These are phyloP conservation scores for Colletotrichum tofieldiae DNA, from an alignment of 2,329 filamentous ascomycete species.

Conservation along the genomic window DNA sequence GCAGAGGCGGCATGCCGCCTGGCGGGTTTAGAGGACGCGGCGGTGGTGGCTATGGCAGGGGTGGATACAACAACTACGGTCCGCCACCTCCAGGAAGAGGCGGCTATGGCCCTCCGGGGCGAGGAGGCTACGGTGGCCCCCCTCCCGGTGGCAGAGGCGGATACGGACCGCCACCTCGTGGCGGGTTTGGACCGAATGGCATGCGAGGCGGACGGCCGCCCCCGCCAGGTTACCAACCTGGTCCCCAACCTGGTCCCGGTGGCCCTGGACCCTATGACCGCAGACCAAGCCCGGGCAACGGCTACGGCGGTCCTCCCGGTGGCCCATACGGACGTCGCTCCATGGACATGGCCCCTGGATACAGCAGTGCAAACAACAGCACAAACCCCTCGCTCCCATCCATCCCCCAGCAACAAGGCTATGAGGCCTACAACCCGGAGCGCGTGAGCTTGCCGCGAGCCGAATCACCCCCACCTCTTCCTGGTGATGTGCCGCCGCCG, in stretches of 20 bases:
- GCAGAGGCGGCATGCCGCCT: conserved; percentile 63
- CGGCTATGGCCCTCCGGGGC: conserved; percentile 60
- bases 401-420: conserved; percentile 55
- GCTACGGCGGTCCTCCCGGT: conserved; percentile 50
- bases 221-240: conserved; percentile 59
- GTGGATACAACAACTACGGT: conserved; percentile 55
- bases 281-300: conserved; percentile 55
- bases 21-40: conserved; percentile 62
- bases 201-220: conserved; percentile 59
- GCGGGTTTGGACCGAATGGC: conserved; percentile 51
- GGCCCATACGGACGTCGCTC: conserved; percentile 54
- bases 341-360: conserved; percentile 57
- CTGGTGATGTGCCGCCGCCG: conserved; percentile 59
- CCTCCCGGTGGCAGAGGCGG: conserved; percentile 58
- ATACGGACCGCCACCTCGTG: conserved; percentile 62
- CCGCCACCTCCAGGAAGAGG: conserved; percentile 56
- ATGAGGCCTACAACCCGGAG: conserved; percentile 62
- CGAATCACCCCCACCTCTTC: conserved; percentile 75
- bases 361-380: conserved; percentile 50
- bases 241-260: conserved; percentile 45
- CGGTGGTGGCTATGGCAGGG: conserved; percentile 58
- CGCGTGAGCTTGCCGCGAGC: conserved; percentile 68
- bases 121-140: conserved; percentile 50
- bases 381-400: conserved; percentile 56
- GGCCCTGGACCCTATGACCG: conserved; percentile 54